Evolutionary conservation across 2,329 filamentous ascomycete genomes (phyloP).

Genomic region (Apiospora aurea): DNA sequence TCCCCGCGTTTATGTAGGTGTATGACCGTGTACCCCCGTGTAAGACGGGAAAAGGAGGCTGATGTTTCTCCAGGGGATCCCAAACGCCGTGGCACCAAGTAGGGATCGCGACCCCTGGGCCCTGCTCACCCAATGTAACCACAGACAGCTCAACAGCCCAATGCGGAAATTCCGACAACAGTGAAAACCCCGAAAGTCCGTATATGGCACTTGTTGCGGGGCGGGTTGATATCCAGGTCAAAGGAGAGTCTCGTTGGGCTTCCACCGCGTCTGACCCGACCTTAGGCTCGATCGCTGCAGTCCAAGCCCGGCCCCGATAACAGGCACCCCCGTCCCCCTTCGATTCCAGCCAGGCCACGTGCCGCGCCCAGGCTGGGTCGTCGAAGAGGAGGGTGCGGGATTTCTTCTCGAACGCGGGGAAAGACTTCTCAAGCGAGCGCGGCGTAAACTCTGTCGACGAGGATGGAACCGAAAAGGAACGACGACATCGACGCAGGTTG

Average conservation of each 20-base stretch:
- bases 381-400: constrained; percentile 4
- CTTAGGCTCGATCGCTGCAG: neutral
- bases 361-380: constrained; percentile 2
- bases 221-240: neutral
- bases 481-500: neutral
- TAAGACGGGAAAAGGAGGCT: neutral
- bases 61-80: constrained; percentile 9
- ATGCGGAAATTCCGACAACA: constrained; percentile 12
- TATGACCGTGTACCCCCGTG: neutral
- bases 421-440: constrained; percentile 11
- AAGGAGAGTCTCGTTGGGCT: neutral
- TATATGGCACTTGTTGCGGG: neutral
- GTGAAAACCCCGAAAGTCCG: neutral
- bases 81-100: neutral
- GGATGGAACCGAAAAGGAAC: neutral
- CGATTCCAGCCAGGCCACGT: constrained; percentile 3
- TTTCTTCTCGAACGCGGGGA: constrained; percentile 21
- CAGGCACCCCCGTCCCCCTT: too few species aligned
- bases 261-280: neutral
- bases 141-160: neutral
- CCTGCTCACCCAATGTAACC: constrained; percentile 4
- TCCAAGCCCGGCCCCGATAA: neutral
- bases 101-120: constrained; percentile 3
- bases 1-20: constrained; percentile 7
- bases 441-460: constrained; percentile 4